Conservation (phyloP, 495 filamentous ascomycete genomes). For the Talaromyces ruber region DNA sequence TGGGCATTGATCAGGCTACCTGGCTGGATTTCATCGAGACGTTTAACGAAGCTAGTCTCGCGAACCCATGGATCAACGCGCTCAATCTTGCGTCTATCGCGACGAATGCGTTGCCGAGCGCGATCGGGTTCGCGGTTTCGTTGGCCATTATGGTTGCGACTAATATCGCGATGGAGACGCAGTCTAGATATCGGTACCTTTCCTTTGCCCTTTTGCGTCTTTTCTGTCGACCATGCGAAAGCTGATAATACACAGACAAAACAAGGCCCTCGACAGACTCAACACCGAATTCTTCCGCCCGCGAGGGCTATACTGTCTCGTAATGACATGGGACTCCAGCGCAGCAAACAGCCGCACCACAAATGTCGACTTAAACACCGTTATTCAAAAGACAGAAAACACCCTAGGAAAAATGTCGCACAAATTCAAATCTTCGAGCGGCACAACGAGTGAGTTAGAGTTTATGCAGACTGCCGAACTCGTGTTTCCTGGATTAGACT, state of each 20-base stretch:
- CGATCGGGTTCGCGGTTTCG: slow-evolving; percentile 34
- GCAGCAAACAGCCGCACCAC: not conserved
- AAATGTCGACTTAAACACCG: slow-evolving; percentile 10
- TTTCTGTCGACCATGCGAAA: not conserved
- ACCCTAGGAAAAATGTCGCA: slow-evolving; percentile 1
- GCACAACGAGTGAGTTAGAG: slow-evolving; percentile 36
- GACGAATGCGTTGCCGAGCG: slow-evolving; percentile 27
- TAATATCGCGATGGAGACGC: slow-evolving; percentile 7
- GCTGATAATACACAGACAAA: slow-evolving; percentile 23
- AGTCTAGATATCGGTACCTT: slow-evolving; percentile 10
- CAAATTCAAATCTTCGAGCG: slow-evolving; percentile 28
- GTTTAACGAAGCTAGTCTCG: slow-evolving; percentile 27
- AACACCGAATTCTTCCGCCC: slow-evolving; percentile 52
- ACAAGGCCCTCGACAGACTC: slow-evolving; percentile 45
- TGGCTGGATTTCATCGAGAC: slow-evolving; percentile 47
- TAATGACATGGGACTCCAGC: slow-evolving; percentile 46
- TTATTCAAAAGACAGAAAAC: not conserved
- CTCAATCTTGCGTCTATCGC: slow-evolving; percentile 35
- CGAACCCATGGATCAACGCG: slow-evolving; percentile 26
- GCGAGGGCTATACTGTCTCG: slow-evolving; percentile 48
- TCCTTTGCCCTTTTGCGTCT: not conserved
- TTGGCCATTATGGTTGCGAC: slow-evolving; percentile 30
- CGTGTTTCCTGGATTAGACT: slow-evolving; percentile 41
- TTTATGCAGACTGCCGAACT: slow-evolving; percentile 46
- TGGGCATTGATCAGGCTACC: slow-evolving; percentile 40